A percentile compares a stretch with the other conserved stretches of the same genome.
phyloP scores from a whole-genome alignment of 2,329 filamentous ascomycete species.

The Coniochaeta sp. region DNA sequence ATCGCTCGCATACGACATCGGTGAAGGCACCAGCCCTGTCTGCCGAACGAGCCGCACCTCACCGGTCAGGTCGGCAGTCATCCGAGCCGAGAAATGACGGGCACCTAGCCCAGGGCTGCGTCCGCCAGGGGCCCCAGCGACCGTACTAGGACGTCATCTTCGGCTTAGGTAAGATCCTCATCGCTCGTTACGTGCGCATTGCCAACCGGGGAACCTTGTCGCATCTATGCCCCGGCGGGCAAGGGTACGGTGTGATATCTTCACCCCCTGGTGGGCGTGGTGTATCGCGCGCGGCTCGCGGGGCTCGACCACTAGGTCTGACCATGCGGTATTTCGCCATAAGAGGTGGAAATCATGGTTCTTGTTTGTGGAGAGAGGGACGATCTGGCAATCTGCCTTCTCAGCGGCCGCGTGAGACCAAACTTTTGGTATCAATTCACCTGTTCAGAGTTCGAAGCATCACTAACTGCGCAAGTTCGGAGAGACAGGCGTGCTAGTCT shows the following conservation, averaged over 20 bases:
- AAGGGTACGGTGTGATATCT: background rate
- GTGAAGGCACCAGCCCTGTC: background rate
- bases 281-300: background rate
- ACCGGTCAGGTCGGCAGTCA: constrained; percentile 7
- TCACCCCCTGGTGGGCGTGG: background rate
- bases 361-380: background rate
- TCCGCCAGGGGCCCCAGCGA: background rate
- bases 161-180: background rate
- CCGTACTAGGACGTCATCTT: background rate
- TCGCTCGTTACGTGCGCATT: background rate
- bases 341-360: background rate
- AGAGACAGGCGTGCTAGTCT: background rate
- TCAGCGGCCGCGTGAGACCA: background rate
- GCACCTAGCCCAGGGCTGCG: background rate
- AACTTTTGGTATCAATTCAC: background rate
- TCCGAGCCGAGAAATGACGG: constrained; percentile 4
- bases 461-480: background rate
- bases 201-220: background rate
- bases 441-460: background rate
- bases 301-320: background rate
- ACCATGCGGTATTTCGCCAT: background rate
- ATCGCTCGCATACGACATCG: background rate
- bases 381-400: background rate
- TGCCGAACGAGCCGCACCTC: constrained; percentile 5
- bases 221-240: background rate